Conservation (phyloP, 169 alveolate species). For the Cryptosporidium sp. region DNA sequence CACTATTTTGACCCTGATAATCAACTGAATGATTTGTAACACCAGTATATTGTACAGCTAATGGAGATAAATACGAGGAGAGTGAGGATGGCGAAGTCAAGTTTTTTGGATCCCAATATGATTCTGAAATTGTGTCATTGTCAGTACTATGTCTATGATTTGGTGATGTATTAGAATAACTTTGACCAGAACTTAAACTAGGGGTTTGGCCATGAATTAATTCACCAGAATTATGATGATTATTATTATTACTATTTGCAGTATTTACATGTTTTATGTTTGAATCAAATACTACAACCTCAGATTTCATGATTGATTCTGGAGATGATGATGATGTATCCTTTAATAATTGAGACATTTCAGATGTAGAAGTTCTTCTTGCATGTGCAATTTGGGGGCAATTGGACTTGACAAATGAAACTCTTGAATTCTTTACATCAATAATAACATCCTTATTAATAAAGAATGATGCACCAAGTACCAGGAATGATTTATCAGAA, state of each 20-base stretch:
- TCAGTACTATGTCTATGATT: slow-evolving; percentile 14
- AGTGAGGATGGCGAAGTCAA: slow-evolving; percentile 73
- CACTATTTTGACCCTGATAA: background rate
- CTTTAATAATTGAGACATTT: slow-evolving; percentile 56
- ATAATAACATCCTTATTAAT: slow-evolving; percentile 57
- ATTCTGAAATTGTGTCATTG: slow-evolving; percentile 25
- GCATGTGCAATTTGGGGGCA: slow-evolving; percentile 74
- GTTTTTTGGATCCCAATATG: slow-evolving; percentile 70
- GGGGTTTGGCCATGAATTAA: background rate
- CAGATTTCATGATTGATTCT: slow-evolving; percentile 60
- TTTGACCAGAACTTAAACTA: background rate
- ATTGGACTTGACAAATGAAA: slow-evolving; percentile 39
- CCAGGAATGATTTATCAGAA: slow-evolving; percentile 45
- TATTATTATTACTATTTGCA: background rate
- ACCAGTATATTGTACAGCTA: slow-evolving; percentile 61
- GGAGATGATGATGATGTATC: slow-evolving; percentile 53
- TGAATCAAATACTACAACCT: slow-evolving; percentile 70
- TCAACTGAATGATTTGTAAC: slow-evolving; percentile 68
- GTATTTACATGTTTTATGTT: background rate
- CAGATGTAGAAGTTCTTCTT: slow-evolving; percentile 69
- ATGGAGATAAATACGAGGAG: slow-evolving; percentile 65
- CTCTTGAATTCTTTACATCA: slow-evolving; percentile 68
- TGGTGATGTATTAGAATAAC: background rate
- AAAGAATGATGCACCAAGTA: slow-evolving; percentile 73
- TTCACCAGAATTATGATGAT: background rate